Evolutionary conservation across 2,329 filamentous ascomycete species (phyloP), one percentile per base, ranked within the genome.

Genomic region (Nemania sp.): DNA sequence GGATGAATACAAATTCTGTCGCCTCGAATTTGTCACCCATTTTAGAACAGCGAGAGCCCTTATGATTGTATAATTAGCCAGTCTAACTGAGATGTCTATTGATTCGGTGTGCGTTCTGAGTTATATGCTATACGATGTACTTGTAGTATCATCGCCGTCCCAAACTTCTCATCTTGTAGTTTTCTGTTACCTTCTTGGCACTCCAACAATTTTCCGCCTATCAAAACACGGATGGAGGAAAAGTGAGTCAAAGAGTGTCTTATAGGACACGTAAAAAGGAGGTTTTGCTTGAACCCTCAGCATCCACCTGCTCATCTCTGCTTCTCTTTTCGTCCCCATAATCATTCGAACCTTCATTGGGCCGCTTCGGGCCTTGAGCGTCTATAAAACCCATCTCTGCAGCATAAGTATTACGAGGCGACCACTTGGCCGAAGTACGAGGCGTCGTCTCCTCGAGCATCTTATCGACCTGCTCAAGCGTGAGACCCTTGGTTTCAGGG

Each of bases 361-460:
- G 25, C 2, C 17, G 12, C n/a, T 45, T 5, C 21, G 20, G 46
- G n/a, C 12, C 25, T 13, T 10, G 15, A 39, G 40, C 12, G 42
- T 80, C 76, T 42, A 75, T 76, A 53, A 81, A 69, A 66, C 80
- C 78, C 79, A 84, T 83, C 64, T 84, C 77, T 50, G 75, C 73
- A 54, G 88, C 87, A 67, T 90, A 93, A 68, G 90, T 92, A 69
- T 80, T 80, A 71, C 83, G 83, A 45, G 90, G 90, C 76, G 82
- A 85, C 90, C 91, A 95, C 79, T 87, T 88, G 78, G 85, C 80
- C 2, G 90, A 93, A 17, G 84, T 91, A 67, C 90, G 87, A 39
- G 91, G 90, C 18, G 85, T 91, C 40, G 85, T 87, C 85, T 96
- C 90, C 80, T 93, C 90, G 83, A 95, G 87, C 91, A 96, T 94